phyloP scores from a whole-genome alignment of 305 asterid genomes.

The Andrographis paniculata region DNA sequence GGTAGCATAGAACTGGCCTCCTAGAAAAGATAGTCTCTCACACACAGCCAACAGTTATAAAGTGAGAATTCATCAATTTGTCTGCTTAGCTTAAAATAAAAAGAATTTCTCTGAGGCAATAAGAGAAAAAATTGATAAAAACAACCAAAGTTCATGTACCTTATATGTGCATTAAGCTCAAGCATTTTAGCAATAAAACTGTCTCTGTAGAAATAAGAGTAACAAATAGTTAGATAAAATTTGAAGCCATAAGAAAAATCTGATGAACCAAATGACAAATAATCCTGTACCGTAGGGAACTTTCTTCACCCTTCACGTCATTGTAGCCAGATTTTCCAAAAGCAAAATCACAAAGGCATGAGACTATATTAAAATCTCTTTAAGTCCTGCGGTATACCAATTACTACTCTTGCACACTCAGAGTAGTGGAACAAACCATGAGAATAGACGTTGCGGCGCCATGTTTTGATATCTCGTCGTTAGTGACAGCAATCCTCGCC shows the following conservation, averaged over 20 bases:
- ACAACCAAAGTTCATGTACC: constrained; percentile 30
- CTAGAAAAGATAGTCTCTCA: not conserved
- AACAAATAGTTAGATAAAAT: constrained; percentile 4
- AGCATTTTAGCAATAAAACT: constrained; percentile 54
- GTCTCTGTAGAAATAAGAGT: constrained; percentile 32
- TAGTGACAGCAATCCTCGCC: constrained; percentile 50
- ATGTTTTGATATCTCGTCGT: constrained; percentile 39
- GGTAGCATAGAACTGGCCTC: constrained; percentile 1
- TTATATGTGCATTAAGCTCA: constrained; percentile 54
- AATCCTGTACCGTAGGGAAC: constrained; percentile 32
- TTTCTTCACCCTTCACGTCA: constrained; percentile 49
- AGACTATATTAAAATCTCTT: constrained; percentile 14
- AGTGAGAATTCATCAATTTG: constrained; percentile 4
- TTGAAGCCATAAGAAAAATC: not conserved
- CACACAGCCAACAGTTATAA: constrained; percentile 1
- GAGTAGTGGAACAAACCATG: constrained; percentile 32
- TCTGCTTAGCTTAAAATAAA: not conserved
- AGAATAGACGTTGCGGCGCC: constrained; percentile 42
- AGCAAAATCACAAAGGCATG: constrained; percentile 2
- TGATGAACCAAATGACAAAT: not conserved
- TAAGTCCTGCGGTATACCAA: constrained; percentile 3
- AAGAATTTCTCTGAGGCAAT: constrained; percentile 3
- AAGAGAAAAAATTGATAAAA: constrained; percentile 3
- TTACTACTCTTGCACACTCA: not conserved
- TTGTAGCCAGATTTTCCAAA: constrained; percentile 20